Evolutionary conservation across 78 protist genomes (phyloP).

Genomic region (Dictyostelium brefeldianum): DNA sequence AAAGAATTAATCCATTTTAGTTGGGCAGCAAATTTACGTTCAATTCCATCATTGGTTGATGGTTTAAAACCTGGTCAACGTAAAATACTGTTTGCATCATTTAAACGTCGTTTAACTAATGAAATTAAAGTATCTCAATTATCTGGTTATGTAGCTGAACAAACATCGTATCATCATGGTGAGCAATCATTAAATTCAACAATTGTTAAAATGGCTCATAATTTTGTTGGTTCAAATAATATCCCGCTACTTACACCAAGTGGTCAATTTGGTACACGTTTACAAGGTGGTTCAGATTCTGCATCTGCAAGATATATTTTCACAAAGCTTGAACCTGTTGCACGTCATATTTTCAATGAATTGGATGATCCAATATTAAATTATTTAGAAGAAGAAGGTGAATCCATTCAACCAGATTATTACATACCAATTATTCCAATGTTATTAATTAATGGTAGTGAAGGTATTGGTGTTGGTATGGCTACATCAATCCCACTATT

Average conservation of each 20-base stretch:
- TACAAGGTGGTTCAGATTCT: constrained; percentile 97
- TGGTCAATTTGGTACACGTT: constrained; percentile 99
- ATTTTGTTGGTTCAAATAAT: constrained; percentile 98
- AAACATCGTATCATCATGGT: constrained; percentile 99
- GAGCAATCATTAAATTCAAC: constrained; percentile 94
- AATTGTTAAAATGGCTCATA: constrained; percentile 98
- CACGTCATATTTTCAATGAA: constrained; percentile 92
- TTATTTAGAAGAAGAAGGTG: constrained; percentile 96
- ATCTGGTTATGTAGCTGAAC: constrained; percentile 84
- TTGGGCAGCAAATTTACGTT: constrained; percentile 94
- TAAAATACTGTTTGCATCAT: constrained; percentile 97
- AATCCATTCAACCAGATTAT: constrained; percentile 82
- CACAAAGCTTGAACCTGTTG: constrained; percentile 89
- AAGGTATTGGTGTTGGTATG: constrained; percentile 90
- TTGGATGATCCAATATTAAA: constrained; percentile 61
- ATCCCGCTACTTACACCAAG: constrained; percentile 92
- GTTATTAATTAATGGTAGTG: constrained; percentile 98
- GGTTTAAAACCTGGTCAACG: constrained; percentile 99
- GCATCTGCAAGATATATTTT: constrained; percentile 98
- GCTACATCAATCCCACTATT: constrained; percentile 29
- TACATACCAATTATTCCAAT: constrained; percentile 97
- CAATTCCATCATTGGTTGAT: constrained; percentile 97
- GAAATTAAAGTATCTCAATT: constrained; percentile 94
- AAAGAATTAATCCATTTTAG: constrained; percentile 97
- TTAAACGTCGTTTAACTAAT: constrained; percentile 95